Evolutionary conservation across 2,329 filamentous ascomycete genomes (phyloP).

Genomic region (Neofusicoccum parvum): DNA sequence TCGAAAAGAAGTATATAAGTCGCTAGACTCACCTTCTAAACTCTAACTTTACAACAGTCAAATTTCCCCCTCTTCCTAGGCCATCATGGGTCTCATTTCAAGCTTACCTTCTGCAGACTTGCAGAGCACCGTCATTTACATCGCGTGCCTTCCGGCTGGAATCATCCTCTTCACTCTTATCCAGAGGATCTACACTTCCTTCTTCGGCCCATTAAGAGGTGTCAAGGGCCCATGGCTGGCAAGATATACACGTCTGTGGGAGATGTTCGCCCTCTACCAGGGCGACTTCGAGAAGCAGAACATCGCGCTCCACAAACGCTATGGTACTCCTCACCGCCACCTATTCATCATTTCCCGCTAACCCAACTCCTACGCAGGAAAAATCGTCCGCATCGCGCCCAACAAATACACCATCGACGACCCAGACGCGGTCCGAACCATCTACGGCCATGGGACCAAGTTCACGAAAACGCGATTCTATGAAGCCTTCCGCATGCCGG

Average conservation of each 20-base stretch:
- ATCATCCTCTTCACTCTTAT: background rate
- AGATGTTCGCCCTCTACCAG: slow-evolving; percentile 21
- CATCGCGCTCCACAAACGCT: slow-evolving; percentile 22
- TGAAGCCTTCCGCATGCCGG: background rate
- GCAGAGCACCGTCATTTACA: background rate
- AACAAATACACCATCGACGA: slow-evolving; percentile 35
- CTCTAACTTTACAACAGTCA: too few relatives aligned
- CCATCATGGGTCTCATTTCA: background rate
- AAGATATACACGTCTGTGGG: slow-evolving; percentile 28
- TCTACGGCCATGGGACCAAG: slow-evolving; percentile 38
- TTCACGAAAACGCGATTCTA: slow-evolving; percentile 57
- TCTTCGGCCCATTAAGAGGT: slow-evolving; percentile 23
- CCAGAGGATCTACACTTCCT: background rate
- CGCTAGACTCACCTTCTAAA: too few relatives aligned
- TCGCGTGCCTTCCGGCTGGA: background rate
- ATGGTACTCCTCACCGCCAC: background rate
- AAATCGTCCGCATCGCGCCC: slow-evolving; percentile 35
- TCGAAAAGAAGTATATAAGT: too few relatives aligned
- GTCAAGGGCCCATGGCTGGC: slow-evolving; percentile 28
- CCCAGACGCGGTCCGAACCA: slow-evolving; percentile 33
- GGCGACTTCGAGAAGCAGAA: too few relatives aligned
- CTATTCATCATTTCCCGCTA: background rate
- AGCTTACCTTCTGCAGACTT: background rate
- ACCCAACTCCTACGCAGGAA: background rate
- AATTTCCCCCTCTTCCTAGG: too few relatives aligned